A percentile compares a stretch with the other conserved stretches of the same genome.
Evolutionary conservation across 768 basidiomycete genomes (phyloP).

Genomic region (Xerocomus spinulosus): DNA sequence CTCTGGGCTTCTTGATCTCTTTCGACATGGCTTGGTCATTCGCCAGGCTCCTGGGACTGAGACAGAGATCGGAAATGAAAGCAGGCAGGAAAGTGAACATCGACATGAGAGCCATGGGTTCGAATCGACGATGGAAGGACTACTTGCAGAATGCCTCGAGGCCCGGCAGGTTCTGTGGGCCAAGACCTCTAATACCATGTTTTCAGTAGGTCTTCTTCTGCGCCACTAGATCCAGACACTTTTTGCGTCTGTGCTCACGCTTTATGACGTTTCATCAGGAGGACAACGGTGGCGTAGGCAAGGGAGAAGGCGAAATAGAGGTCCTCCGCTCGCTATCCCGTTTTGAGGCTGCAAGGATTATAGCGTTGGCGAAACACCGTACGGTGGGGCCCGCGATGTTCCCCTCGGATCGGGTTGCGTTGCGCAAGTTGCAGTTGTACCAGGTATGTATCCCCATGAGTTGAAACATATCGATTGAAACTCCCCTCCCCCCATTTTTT

Average conservation of each 20-base stretch:
- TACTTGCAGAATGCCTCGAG: slow-evolving; percentile 34
- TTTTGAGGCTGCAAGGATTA: slow-evolving; percentile 37
- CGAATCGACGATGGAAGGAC: slow-evolving; percentile 30
- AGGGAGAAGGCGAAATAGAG: slow-evolving; percentile 18
- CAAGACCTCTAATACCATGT: slow-evolving; percentile 7
- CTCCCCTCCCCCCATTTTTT: not conserved
- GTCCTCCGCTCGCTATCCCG: slow-evolving; percentile 39
- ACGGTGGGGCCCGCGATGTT: slow-evolving; percentile 14
- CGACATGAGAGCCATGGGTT: slow-evolving; percentile 22
- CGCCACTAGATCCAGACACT: not conserved
- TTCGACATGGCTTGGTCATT: slow-evolving; percentile 10
- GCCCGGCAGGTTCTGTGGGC: slow-evolving; percentile 26
- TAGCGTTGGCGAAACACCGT: slow-evolving; percentile 20
- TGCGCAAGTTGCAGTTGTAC: slow-evolving; percentile 45
- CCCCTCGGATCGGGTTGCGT: slow-evolving; percentile 31
- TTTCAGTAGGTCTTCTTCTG: slow-evolving; percentile 15
- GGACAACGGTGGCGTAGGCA: slow-evolving; percentile 2
- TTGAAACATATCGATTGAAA: not conserved
- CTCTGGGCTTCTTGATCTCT: slow-evolving; percentile 14
- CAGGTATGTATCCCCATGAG: slow-evolving; percentile 20
- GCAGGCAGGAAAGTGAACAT: not conserved
- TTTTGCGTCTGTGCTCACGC: not conserved
- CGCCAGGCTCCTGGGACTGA: not conserved
- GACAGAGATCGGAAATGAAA: not conserved
- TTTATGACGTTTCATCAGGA: not conserved